Evolutionary conservation across 2,329 filamentous ascomycete genomes (phyloP).

Genomic region (Curvularia sp.): DNA sequence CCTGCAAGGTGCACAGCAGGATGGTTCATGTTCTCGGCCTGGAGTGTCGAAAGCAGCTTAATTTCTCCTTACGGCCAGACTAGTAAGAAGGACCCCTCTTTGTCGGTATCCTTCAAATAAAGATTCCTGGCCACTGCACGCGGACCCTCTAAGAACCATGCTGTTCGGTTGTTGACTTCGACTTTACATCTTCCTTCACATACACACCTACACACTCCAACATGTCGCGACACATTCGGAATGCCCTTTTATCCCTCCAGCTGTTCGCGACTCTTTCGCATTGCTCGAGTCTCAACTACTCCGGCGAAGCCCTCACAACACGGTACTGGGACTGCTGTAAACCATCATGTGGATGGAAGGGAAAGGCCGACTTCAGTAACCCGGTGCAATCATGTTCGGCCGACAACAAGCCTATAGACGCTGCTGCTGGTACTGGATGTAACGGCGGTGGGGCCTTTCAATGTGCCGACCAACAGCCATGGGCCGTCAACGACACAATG

Average conservation of each 20-base stretch:
- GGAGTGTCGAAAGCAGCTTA: conserved; percentile 41
- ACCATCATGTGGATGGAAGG: conserved; percentile 67
- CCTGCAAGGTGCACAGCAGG: conserved; percentile 43
- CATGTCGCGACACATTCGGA: conserved; percentile 42
- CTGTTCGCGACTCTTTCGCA: conserved; percentile 34
- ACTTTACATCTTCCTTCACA: conserved; percentile 36
- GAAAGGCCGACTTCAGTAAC: conserved; percentile 61
- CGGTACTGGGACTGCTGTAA: conserved; percentile 70
- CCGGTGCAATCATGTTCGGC: conserved; percentile 64
- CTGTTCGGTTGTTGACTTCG: conserved; percentile 37
- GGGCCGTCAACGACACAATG: conserved; percentile 64
- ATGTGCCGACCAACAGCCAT: conserved; percentile 68
- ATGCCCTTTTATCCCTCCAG: conserved; percentile 31
- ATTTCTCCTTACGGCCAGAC: conserved; percentile 46
- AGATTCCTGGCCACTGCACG: conserved; percentile 38
- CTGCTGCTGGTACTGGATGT: conserved; percentile 61
- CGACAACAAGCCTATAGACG: conserved; percentile 61
- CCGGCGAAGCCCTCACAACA: conserved; percentile 44
- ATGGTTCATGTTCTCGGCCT: conserved; percentile 44
- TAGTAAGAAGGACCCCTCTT: conserved; percentile 43
- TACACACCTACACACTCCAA: conserved; percentile 26
- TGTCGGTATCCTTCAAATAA: conserved; percentile 45
- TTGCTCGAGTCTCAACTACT: conserved; percentile 33
- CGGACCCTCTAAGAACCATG: conserved; percentile 42
- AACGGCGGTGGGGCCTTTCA: conserved; percentile 61